Evolutionary conservation across 176 grass and related monocot species (phyloP).

Genomic region (Hordeum marinum): DNA sequence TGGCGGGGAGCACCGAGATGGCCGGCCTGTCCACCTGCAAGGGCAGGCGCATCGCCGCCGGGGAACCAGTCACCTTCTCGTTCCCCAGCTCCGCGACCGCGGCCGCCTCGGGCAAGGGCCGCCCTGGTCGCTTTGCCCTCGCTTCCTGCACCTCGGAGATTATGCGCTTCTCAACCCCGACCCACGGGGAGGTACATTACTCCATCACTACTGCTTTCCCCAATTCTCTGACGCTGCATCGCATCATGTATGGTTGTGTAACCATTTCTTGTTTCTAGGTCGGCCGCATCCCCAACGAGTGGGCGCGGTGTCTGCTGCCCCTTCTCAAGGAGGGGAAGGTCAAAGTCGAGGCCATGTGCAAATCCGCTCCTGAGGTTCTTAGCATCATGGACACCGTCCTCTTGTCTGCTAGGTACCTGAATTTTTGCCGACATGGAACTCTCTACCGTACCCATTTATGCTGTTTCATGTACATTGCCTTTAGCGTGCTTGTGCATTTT

Average conservation of each 20-base stretch:
- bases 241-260: neutral
- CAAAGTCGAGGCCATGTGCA: constrained; percentile 52
- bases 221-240: neutral
- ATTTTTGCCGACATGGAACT: neutral
- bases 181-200: constrained; percentile 54
- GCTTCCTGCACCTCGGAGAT: constrained; percentile 61
- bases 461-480: neutral
- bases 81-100: constrained; percentile 35
- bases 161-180: constrained; percentile 67
- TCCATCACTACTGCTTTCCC: neutral
- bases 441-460: neutral
- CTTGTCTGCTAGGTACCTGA: constrained; percentile 65
- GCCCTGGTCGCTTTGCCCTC: constrained; percentile 15
- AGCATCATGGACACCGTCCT: constrained; percentile 79
- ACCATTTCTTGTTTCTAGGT: constrained; percentile 29
- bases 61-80: constrained; percentile 61
- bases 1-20: constrained; percentile 64
- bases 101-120: constrained; percentile 13
- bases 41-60: constrained; percentile 51
- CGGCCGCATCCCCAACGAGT: constrained; percentile 95
- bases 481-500: constrained; percentile 17
- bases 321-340: constrained; percentile 63
- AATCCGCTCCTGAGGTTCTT: constrained; percentile 57
- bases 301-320: constrained; percentile 74
- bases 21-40: constrained; percentile 83